Base-by-base conservation (phyloP, 306 rosid species). In the Fragaria nilgerrensis region DNA sequence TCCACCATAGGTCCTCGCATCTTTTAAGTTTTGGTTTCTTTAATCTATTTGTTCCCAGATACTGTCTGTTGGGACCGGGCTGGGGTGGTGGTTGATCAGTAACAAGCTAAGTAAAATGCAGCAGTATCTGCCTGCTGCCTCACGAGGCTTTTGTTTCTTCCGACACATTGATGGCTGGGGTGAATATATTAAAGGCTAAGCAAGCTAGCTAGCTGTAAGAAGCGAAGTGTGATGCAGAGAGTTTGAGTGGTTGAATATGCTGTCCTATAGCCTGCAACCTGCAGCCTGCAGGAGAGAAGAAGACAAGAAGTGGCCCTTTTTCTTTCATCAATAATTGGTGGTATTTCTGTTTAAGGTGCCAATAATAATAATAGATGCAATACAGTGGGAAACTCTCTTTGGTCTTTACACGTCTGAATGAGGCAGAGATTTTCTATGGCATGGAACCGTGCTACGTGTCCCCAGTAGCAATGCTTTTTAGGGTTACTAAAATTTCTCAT, bases 311-410 rank as follows among this genome's bases (percentile, higher is more conserved):
- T 23, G 64, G 17, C 64, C 16, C 34, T 36, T 11, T 68, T 76
- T 14, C 75, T 78, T 71, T 36, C 74, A 36, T 45, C 88, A 88
- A 89, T 86, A 85, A 89, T 88, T 89, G 88, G 81, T 32, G 34
- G 34, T 32, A 32, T 32, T 32, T 32, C 34, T 32, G 34, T 32
- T 32, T 32, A 76, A 80, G 87, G 81, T 68, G 81, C 77, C 75
- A 36, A 36, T 5, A 84, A 87, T 5, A 84, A 87, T 88, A 80
- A 87, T 90, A 87, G 83, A 44, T 25, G 68, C 78, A 73, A 77
- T 85, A 83, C 76, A 87, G 91, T 87, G 91, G 91, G 75, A 82
- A 56, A 36, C 73, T 47, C 74, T 75, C 92, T 90, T 2, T 29
- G 3, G 3, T 32, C 34, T 32, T 89, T 89, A 85, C 94, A 86